Evolutionary conservation across 768 basidiomycete species (phyloP).

Genomic region (Boletales sp.): DNA sequence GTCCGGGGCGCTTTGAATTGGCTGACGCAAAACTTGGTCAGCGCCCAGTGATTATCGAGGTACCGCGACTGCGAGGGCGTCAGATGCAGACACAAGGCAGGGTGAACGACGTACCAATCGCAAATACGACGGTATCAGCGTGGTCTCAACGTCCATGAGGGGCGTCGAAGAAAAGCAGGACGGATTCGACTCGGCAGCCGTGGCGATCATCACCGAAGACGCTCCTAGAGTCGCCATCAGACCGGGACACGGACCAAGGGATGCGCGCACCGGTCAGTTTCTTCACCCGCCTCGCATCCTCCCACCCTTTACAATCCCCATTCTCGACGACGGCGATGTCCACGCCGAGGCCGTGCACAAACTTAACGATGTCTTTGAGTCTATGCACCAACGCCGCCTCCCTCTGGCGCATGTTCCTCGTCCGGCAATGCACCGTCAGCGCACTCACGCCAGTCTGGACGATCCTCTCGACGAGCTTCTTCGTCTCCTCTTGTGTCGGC

Average conservation of each 20-base stretch:
- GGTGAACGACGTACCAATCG: constrained; percentile 50
- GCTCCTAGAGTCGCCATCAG: constrained; percentile 47
- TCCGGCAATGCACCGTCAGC: constrained; percentile 94
- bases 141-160: constrained; percentile 62
- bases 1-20: constrained; percentile 74
- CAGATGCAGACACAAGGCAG: not conserved
- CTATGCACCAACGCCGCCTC: constrained; percentile 78
- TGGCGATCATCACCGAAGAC: constrained; percentile 94
- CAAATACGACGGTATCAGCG: constrained; percentile 69
- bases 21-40: constrained; percentile 83
- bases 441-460: constrained; percentile 83
- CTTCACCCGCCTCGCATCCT: constrained; percentile 75
- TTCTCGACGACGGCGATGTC: constrained; percentile 91
- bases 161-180: constrained; percentile 77
- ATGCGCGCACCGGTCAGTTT: constrained; percentile 61
- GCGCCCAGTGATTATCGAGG: constrained; percentile 73
- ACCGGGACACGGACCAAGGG: not conserved
- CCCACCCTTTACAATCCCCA: constrained; percentile 81
- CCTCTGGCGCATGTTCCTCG: constrained; percentile 82
- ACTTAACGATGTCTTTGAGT: constrained; percentile 80
- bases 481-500: constrained; percentile 81
- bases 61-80: constrained; percentile 56
- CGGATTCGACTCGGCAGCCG: constrained; percentile 91
- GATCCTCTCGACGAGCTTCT: constrained; percentile 86
- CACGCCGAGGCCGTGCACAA: constrained; percentile 68